Conservation (phyloP, 805 yeast species). For the Kregervanrija pseudodelftensis region DNA sequence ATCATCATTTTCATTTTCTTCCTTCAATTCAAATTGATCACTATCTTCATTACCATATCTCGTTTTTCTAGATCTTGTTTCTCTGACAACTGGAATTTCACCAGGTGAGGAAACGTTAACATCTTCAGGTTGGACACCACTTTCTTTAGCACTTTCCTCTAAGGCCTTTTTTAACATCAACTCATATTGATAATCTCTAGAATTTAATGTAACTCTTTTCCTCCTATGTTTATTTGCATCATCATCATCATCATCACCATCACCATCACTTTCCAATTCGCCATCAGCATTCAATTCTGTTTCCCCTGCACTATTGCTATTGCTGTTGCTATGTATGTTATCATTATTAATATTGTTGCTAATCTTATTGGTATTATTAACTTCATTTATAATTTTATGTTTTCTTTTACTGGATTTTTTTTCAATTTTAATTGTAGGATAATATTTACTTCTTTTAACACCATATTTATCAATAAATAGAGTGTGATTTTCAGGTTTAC, state of each 20-base stretch:
- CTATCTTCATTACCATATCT: slow-evolving; percentile 3
- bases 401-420: slow-evolving; percentile 13
- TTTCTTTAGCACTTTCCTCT: slow-evolving; percentile 50
- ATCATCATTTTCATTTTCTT: neutral
- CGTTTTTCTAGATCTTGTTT: slow-evolving; percentile 18
- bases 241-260: slow-evolving; percentile 6
- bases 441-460: slow-evolving; percentile 42
- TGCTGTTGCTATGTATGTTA: slow-evolving; percentile 4
- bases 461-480: slow-evolving; percentile 39
- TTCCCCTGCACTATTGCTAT: slow-evolving; percentile 6
- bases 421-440: slow-evolving; percentile 25
- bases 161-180: slow-evolving; percentile 36
- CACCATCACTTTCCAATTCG: neutral
- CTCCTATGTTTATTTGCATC: slow-evolving; percentile 4
- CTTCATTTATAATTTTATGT: slow-evolving; percentile 23
- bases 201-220: slow-evolving; percentile 8
- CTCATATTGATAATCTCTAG: slow-evolving; percentile 30
- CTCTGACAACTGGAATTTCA: slow-evolving; percentile 17
- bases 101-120: slow-evolving; percentile 27
- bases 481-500: slow-evolving; percentile 79
- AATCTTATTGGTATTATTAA: neutral
- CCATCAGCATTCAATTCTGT: slow-evolving; percentile 6
- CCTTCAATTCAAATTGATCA: neutral
- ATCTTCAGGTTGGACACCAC: slow-evolving; percentile 33
- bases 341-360: slow-evolving; percentile 3